phyloP scores from a whole-genome alignment of 805 yeast species.

The Hanseniaspora lachancei region DNA sequence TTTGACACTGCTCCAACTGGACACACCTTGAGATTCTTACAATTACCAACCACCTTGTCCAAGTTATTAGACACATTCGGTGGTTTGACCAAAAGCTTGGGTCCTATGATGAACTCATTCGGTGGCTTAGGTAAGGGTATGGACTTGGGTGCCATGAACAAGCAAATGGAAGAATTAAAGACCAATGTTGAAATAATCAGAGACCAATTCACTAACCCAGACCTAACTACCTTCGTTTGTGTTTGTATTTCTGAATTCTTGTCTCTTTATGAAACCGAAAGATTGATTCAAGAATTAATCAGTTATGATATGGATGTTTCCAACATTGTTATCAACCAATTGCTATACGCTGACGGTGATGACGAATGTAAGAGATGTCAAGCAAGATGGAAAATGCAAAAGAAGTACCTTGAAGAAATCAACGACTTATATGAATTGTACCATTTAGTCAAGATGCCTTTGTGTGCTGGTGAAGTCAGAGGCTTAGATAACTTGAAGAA shows the following conservation, averaged over 20 bases:
- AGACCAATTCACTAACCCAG: slow-evolving; percentile 91
- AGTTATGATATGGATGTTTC: slow-evolving; percentile 93
- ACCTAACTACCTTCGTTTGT: slow-evolving; percentile 86
- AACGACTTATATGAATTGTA: slow-evolving; percentile 93
- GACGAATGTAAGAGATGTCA: slow-evolving; percentile 81
- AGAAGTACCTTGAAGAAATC: slow-evolving; percentile 87
- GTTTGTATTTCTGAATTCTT: slow-evolving; percentile 96
- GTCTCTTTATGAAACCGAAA: slow-evolving; percentile 91
- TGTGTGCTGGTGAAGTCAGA: slow-evolving; percentile 87
- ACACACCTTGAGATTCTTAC: slow-evolving; percentile 88
- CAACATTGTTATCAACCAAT: slow-evolving; percentile 89
- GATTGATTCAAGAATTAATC: slow-evolving; percentile 92
- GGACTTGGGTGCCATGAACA: slow-evolving; percentile 50
- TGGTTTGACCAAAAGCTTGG: slow-evolving; percentile 73
- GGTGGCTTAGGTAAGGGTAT: slow-evolving; percentile 68
- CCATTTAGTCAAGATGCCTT: slow-evolving; percentile 90
- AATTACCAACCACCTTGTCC: slow-evolving; percentile 83
- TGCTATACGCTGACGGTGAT: slow-evolving; percentile 64
- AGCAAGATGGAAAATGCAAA: slow-evolving; percentile 91
- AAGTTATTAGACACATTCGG: slow-evolving; percentile 76
- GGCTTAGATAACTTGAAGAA: slow-evolving; percentile 75
- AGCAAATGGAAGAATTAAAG: slow-evolving; percentile 68
- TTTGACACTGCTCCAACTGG: slow-evolving; percentile 99
- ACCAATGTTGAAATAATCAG: slow-evolving; percentile 75
- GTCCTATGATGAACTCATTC: slow-evolving; percentile 72